A percentile compares a stretch with the other conserved stretches of the same genome.
Evolutionary conservation across 257 asterid species (phyloP).

Genomic region (Petunia secreta): DNA sequence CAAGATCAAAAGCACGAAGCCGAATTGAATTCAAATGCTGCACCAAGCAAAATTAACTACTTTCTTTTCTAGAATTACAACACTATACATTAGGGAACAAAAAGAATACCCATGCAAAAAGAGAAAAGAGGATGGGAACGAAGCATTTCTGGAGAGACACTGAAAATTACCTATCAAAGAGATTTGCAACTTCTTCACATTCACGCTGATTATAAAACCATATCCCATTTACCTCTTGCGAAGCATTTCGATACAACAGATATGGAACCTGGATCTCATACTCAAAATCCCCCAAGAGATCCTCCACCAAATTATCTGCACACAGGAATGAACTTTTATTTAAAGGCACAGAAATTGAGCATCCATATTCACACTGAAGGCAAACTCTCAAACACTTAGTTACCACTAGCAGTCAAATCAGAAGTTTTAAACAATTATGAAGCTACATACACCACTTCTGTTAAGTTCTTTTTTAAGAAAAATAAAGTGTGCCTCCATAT

Average conservation of each 20-base stretch:
- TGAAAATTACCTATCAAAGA: constrained; percentile 70
- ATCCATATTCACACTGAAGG: background rate
- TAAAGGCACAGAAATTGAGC: background rate
- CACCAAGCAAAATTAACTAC: background rate
- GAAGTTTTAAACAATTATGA: background rate
- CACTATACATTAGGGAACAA: constrained; percentile 3
- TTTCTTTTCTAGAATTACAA: background rate
- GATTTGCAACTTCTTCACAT: constrained; percentile 80
- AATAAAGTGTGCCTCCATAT: background rate
- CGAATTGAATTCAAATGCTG: constrained; percentile 13
- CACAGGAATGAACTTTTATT: constrained; percentile 31
- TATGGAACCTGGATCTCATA: constrained; percentile 86
- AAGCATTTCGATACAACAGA: constrained; percentile 75
- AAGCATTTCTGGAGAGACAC: constrained; percentile 15
- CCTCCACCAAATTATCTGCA: constrained; percentile 89
- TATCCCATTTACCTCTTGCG: constrained; percentile 91
- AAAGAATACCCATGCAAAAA: background rate
- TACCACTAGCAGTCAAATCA: constrained; percentile 17
- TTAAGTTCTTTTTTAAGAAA: background rate
- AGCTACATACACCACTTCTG: constrained; percentile 6
- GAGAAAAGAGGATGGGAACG: constrained; percentile 7
- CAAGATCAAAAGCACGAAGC: background rate
- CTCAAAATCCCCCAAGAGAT: constrained; percentile 86
- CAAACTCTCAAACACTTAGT: background rate
- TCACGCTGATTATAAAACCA: constrained; percentile 89